Evolutionary conservation across 331 rosid genomes (phyloP), one percentile per base, ranked within the genome.

Genomic region (Quercus lobata): DNA sequence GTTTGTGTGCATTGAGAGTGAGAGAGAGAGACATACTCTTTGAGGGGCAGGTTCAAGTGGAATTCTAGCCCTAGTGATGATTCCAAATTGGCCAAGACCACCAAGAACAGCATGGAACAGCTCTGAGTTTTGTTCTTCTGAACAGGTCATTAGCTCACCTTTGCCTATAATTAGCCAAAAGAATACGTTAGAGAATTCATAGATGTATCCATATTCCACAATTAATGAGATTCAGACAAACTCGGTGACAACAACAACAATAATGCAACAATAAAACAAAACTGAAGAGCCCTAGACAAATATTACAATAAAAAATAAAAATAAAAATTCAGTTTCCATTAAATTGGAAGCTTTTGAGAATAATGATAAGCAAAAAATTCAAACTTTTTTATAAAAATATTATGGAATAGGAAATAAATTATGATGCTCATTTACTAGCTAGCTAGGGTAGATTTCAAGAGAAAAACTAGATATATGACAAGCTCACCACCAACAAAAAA

Each of bases 31-130:
- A 29, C 54, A 69, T 87, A 94, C 98, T 89, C 94, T 89, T 56
- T 88, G 83, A 56, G 99, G 99, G 34, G 97, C 89, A 61, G 90
- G 96, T 84, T 96, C 94, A 1, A 96, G 94, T 57, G 96, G 88
- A 88, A 96, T 93, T 78, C 98, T 84, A 35, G 97, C 98, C 81
- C 99, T 88, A 15, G 98, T 93, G 77, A 96, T 96, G 84, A 96
- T 90, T 72, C 99, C 99, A 83, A 96, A 93, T 63, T 96, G 99
- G 65, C 98, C 99, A 21, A 96, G 96, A 66, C 99, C 99, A 24
- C 99, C 99, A 12, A 96, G 94, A 75, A 91, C 99, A 27, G 87
- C 93, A 81, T 93, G 90, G 89, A 96, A 96, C 79, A 91, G 87
- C 75, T 91, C 96, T 46, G 94, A 9, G 84, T 96, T 96, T 75